phyloP scores from a whole-genome alignment of 352 stramenopile genomes.

The Peronospora belbahrii region DNA sequence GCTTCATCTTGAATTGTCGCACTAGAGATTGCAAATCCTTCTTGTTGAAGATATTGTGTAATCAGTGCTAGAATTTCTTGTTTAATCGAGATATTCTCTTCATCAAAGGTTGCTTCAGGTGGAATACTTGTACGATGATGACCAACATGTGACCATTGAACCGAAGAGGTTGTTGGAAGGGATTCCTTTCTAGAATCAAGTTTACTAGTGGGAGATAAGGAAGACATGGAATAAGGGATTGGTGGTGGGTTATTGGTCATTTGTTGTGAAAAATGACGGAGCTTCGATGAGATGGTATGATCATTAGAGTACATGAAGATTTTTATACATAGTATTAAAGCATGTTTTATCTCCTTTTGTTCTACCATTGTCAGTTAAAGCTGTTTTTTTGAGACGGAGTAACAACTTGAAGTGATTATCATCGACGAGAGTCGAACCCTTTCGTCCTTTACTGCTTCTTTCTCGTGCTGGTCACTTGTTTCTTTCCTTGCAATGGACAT shows the following conservation, averaged over 20 bases:
- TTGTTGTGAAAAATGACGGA: no score
- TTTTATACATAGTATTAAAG: no score
- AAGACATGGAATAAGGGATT: slow-evolving; percentile 15
- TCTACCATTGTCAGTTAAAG: slow-evolving; percentile 16
- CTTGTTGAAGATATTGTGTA: slow-evolving; percentile 78
- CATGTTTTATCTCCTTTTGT: no score
- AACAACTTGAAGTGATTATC: slow-evolving; percentile 21
- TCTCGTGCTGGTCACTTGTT: slow-evolving; percentile 14
- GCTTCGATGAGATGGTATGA: background rate
- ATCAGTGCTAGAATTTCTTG: slow-evolving; percentile 81
- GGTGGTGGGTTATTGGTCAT: background rate
- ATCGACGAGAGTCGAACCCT: slow-evolving; percentile 22
- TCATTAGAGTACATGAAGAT: background rate
- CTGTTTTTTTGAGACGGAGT: slow-evolving; percentile 22
- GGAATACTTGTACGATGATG: slow-evolving; percentile 80
- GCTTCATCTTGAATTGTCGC: slow-evolving; percentile 84
- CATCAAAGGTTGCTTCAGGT: slow-evolving; percentile 74
- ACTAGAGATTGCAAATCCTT: slow-evolving; percentile 73
- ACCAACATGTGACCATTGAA: slow-evolving; percentile 67
- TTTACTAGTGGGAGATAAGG: slow-evolving; percentile 13
- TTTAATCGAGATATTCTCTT: slow-evolving; percentile 64
- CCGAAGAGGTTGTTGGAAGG: slow-evolving; percentile 15
- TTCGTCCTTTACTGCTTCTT: slow-evolving; percentile 16
- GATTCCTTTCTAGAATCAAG: no score
- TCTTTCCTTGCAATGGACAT: slow-evolving; percentile 28